phyloP scores from a whole-genome alignment of 495 filamentous ascomycete genomes.

The Penicillium waksmanii region DNA sequence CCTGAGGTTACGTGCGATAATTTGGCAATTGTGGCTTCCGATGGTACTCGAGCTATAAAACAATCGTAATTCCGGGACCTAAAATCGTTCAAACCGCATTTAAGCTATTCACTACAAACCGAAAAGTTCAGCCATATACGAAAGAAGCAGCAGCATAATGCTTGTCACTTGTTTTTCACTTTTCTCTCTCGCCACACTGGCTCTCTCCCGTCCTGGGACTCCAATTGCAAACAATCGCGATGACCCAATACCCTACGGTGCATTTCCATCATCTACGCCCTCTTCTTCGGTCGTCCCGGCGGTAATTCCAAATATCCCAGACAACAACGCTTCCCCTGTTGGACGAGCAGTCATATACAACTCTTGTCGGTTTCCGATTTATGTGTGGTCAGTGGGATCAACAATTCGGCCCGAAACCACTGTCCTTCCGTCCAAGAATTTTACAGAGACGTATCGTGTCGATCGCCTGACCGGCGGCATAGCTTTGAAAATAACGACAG shows the following conservation, averaged over 20 bases:
- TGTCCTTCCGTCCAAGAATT: slow-evolving; percentile 25
- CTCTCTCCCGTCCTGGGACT: slow-evolving; percentile 12
- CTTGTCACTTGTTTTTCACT: slow-evolving; percentile 1
- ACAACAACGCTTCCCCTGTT: slow-evolving; percentile 21
- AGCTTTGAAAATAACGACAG: slow-evolving; percentile 57
- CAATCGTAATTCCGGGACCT: neutral
- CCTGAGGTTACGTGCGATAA: too few species aligned
- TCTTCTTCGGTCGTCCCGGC: slow-evolving; percentile 1
- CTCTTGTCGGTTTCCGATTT: slow-evolving; percentile 48
- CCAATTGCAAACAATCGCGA: neutral
- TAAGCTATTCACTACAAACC: too few species aligned
- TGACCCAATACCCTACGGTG: slow-evolving; percentile 6
- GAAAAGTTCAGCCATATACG: too few species aligned
- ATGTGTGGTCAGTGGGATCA: slow-evolving; percentile 59
- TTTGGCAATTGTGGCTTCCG: neutral
- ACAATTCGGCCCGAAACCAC: slow-evolving; percentile 35
- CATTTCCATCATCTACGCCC: slow-evolving; percentile 17
- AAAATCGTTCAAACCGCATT: neutral
- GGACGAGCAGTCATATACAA: slow-evolving; percentile 56
- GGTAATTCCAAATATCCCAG: neutral
- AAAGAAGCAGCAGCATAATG: slow-evolving; percentile 12
- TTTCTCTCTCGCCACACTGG: slow-evolving; percentile 14
- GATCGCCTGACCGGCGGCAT: slow-evolving; percentile 55
- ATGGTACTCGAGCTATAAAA: neutral
- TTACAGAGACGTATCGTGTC: slow-evolving; percentile 47